Evolutionary conservation across 768 basidiomycete species (phyloP), one percentile per base, ranked within the genome.

Genomic region (Leccinum ochraceum): DNA sequence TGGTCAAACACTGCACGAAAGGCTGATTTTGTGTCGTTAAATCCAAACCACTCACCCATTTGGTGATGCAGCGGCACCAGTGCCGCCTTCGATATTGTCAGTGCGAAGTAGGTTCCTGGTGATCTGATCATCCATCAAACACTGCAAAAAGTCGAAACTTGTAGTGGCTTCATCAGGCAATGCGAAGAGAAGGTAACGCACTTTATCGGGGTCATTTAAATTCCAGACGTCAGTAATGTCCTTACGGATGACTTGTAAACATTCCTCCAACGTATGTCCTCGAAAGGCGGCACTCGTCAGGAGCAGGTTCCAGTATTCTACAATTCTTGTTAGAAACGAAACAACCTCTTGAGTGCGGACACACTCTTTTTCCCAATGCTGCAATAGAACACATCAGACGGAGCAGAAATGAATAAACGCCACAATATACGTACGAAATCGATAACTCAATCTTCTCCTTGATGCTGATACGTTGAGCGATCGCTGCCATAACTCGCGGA

Each of bases 361-460:
- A 8, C 0, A 67, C 65, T 67, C 36, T 60, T 56, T 44, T 53
- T 66, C 24, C 65, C 65, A 6, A 66, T 1, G 4, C 66, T 66
- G 16, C 2, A 39, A 24, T 0, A 17, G 2, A 28, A 46, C 30
- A 30, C 30, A n/a, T 66, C 2, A 37, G 26, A 28, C 7, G 26
- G 36, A 36, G 48, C 16, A 26, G 10, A 6, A 6, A 51, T 20
- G 5, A 9, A 17, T 3, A 6, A 17, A 39, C 6, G 13, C 7
- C 20, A 34, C 44, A 24, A 6, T 7, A 3, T 3, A 53, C 60
- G 3, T 63, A 63, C 65, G 53, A 13, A 32, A 66, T 57, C 2
- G 65, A 66, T 42, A 28, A 20, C 4, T 67, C 65, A 2, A 66
- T 46, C 20, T 66, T 66, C 13, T 63, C 49, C 53, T 67, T 66